Conservation (phyloP, 2,329 filamentous ascomycete genomes). For the Calonectria ilicicola region DNA sequence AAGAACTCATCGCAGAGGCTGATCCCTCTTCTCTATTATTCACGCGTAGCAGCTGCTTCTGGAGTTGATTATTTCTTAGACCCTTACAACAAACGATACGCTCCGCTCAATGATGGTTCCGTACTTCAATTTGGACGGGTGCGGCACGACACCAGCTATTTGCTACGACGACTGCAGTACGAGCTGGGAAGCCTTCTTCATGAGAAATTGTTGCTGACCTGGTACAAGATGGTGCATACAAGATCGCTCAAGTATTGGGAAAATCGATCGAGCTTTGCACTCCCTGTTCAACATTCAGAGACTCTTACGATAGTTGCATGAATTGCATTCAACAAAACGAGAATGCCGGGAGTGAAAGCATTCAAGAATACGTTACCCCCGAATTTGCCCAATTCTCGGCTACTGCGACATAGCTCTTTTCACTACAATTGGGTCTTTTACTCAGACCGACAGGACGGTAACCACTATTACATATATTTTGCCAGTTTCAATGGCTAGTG, state of each 20-base stretch:
- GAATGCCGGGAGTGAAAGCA: neutral
- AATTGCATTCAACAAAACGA: neutral
- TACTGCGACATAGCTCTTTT: neutral
- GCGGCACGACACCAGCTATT: neutral
- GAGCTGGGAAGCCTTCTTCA: neutral
- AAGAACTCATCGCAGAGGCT: too few species aligned
- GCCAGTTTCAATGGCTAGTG: neutral
- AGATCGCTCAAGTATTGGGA: neutral
- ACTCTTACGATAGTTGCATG: neutral
- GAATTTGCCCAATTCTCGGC: neutral
- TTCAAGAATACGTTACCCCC: neutral
- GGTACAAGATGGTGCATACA: neutral
- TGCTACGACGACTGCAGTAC: neutral
- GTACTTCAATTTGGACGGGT: too few species aligned
- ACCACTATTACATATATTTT: neutral
- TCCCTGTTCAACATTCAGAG: neutral
- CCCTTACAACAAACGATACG: too few species aligned
- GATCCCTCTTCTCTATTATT: too few species aligned
- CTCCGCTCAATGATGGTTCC: too few species aligned
- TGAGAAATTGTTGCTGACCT: neutral
- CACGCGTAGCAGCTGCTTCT: too few species aligned
- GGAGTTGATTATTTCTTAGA: too few species aligned
- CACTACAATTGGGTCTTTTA: neutral
- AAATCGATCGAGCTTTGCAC: neutral
- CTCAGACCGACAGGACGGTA: neutral